Evolutionary conservation across 2,329 filamentous ascomycete genomes (phyloP), one percentile per base, ranked within the genome.

Genomic region (Fusarium mundagurra): DNA sequence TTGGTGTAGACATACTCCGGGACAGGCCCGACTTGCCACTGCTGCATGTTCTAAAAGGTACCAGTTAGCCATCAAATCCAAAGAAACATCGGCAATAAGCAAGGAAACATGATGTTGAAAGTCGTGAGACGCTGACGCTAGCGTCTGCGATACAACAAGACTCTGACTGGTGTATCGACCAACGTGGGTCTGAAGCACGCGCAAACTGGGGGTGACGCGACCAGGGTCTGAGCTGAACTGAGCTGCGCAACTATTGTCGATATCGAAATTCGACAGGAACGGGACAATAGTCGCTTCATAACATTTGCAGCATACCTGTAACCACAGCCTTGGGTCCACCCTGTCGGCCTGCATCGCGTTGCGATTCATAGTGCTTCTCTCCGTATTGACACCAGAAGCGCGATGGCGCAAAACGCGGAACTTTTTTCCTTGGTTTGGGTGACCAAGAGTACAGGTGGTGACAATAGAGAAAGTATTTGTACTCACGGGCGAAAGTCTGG

Each of bases 1-100:
- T 86, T 87, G 81, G 85, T 83, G 83, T 88, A 89, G 78, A 89
- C 85, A 84, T 89, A 88, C 82, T 89, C 87, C 84, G 88, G 88
- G 83, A 90, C 85, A 77, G 88, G 87, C 83, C 88, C 87, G 82
- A 90, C 86, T 82, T 89, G 87, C 88, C 88, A 90, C 83, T 89
- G 87, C 84, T 90, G 86, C 88, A 90, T 90, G 83, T 83, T 87
- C 87, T 89, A 66, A 65, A 58, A 64, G 76, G 76, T 48, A 60
- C 45, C 38, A 78, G 77, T 81, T 72, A 77, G 76, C 72, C 51
- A 57, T 51, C 58, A 44, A 20, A 34, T 31, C 63, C 44, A 24
- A 16, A 34, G n/a, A 43, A 57, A n/a, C 38, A 60, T 63, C 43
- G 45, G 64, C 59, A 47, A 48, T 29, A 71, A 48, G 67, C 58